A percentile compares a stretch with the other conserved stretches of the same genome.
Conservation (phyloP, 1,284 basidiomycete genomes). For the Hymenochaete sp. region DNA sequence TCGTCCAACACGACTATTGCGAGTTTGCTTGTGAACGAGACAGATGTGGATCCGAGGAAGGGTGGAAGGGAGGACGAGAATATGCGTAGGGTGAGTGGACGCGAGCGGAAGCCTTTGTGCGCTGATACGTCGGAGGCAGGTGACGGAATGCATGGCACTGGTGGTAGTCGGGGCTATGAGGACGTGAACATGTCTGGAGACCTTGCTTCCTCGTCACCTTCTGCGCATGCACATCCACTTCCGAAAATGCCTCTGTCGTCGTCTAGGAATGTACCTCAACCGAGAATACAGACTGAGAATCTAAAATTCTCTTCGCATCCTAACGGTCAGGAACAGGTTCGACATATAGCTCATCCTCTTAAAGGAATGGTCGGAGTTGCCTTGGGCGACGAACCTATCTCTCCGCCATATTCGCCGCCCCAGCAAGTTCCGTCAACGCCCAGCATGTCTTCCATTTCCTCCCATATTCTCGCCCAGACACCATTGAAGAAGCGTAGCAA, state of each 20-base stretch:
- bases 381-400: slow-evolving; percentile 6
- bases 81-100: too few relatives aligned
- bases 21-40: slow-evolving; percentile 1
- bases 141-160: not conserved
- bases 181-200: too few relatives aligned
- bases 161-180: not conserved
- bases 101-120: too few relatives aligned
- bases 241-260: not conserved
- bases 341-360: too few relatives aligned
- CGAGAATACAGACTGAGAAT: slow-evolving; percentile 4
- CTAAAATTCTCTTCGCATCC: not conserved
- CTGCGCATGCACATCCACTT: too few relatives aligned
- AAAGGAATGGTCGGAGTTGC: too few relatives aligned
- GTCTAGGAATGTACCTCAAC: not conserved
- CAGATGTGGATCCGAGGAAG: not conserved
- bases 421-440: slow-evolving; percentile 1
- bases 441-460: not conserved
- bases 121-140: not conserved
- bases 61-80: too few relatives aligned
- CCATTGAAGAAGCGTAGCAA: slow-evolving; percentile 3
- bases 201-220: too few relatives aligned
- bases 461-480: not conserved
- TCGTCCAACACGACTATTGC: slow-evolving; percentile 3
- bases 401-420: slow-evolving; percentile 13
- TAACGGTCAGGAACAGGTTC: too few relatives aligned